Base-by-base conservation (phyloP, 225 moss, liverwort and hornwort genomes). In the Asterella californica region DNA sequence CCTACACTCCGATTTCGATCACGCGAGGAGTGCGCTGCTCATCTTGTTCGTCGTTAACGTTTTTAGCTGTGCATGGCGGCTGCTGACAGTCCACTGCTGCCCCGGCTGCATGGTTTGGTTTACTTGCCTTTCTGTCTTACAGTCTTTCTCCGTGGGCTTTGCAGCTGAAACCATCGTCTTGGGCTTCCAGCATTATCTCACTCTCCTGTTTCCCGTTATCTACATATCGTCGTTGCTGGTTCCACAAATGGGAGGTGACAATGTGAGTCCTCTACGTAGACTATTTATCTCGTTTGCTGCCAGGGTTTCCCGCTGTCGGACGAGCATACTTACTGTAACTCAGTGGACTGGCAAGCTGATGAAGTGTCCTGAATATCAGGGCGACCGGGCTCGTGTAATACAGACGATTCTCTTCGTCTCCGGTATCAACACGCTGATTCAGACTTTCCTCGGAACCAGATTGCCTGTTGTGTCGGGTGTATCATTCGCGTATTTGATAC, bases 391-490 rank as follows among this genome's bases (percentile, higher is more conserved):
- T 70, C 86, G 93, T 70, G 86, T 90, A 9, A 83, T 95, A 1
- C 95, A 95, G 74, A 91, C 95, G 0, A 88, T 90, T 48, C 79
- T 93, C 10, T 93, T 95, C 70, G 90, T 93, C 47, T 91, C 90
- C 0, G 95, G 85, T 0, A 92, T 93, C 74, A 95, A 91, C 76
- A 95, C 95, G 11, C 60, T 93, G 36, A 15, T 92, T 70, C 95
- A 95, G 79, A 93, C 95, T 0, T 90, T 84, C 62, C 81, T 95
- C 48, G 95, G 95, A n/a, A 79, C 92, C 25, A 81, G 95, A 11
- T 90, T 95, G 65, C 95, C 95, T 6, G 91, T 93, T 18, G 92
- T 95, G 22, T 91, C 93, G 81, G 95, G 95, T 8, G 90, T 87
- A 11, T 95, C 95, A 18, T 92, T 95, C 73, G 91, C 90, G 32